Conservation (phyloP, 2,329 filamentous ascomycete genomes). For the Diaporthe ampelina region DNA sequence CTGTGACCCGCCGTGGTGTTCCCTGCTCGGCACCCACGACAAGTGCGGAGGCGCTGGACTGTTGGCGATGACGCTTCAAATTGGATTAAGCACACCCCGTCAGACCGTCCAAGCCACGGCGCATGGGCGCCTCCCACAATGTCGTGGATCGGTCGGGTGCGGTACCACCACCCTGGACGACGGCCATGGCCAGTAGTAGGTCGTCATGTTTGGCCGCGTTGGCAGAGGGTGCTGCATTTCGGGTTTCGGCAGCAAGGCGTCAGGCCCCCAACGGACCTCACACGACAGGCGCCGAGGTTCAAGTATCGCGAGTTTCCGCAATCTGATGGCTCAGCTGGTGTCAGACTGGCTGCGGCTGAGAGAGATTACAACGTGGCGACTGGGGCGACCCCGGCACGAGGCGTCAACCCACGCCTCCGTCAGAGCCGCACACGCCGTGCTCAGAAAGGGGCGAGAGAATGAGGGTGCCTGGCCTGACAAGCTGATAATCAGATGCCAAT, state of each 20-base stretch:
- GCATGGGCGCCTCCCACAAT: neutral
- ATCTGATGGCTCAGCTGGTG: slow-evolving; percentile 12
- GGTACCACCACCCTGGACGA: slow-evolving; percentile 2
- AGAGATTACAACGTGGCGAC: slow-evolving; percentile 13
- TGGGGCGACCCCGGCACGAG: slow-evolving; percentile 23
- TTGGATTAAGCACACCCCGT: neutral
- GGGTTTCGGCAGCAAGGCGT: slow-evolving; percentile 16
- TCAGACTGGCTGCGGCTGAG: slow-evolving; percentile 31
- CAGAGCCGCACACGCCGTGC: slow-evolving; percentile 1
- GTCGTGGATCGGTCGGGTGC: neutral
- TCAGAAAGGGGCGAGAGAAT: neutral
- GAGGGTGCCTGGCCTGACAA: slow-evolving; percentile 19
- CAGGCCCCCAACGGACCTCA: slow-evolving; percentile 1
- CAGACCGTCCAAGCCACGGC: slow-evolving; percentile 19
- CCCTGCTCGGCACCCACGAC: slow-evolving; percentile 7
- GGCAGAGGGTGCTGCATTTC: slow-evolving; percentile 1
- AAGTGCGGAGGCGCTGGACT: neutral
- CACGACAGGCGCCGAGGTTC: neutral
- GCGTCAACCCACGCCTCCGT: slow-evolving; percentile 7
- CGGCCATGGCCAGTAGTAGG: neutral
- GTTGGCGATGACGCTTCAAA: slow-evolving; percentile 9
- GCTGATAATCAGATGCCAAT: slow-evolving; percentile 3
- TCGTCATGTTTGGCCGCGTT: neutral
- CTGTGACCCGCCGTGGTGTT: neutral
- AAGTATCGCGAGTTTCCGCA: slow-evolving; percentile 16